These are phyloP conservation scores for Clathrospora elynae DNA, from an alignment of 2,329 filamentous ascomycete genomes.

Conservation along the genomic window DNA sequence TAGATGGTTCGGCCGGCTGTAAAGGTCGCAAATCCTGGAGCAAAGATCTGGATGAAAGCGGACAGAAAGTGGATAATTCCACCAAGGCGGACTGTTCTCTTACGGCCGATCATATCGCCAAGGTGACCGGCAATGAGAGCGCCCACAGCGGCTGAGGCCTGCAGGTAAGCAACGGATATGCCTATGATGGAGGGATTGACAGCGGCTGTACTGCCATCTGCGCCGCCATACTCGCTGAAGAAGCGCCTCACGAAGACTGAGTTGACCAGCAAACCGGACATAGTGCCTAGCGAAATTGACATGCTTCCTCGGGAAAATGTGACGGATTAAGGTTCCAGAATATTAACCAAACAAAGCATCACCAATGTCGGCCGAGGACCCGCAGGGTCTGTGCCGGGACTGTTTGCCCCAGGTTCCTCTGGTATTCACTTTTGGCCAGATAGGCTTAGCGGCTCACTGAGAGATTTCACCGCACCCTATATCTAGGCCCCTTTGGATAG, in stretches of 20 bases:
- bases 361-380: no score
- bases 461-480: no score
- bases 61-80: conserved; percentile 48
- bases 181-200: conserved; percentile 50
- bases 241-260: conserved; percentile 50
- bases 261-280: conserved; percentile 50
- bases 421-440: no score
- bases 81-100: conserved; percentile 46
- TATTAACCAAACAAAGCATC: conserved; percentile 53
- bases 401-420: no score
- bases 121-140: conserved; percentile 45
- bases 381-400: no score
- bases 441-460: no score
- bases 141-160: conserved; percentile 46
- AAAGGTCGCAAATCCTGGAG: conserved; percentile 43
- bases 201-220: conserved; percentile 37
- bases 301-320: conserved; percentile 1
- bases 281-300: conserved; percentile 43
- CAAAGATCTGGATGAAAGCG: conserved; percentile 48
- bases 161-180: conserved; percentile 47
- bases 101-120: conserved; percentile 47
- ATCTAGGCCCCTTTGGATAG: no score
- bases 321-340: conserved; percentile 35
- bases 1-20: conserved; percentile 45
- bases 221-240: conserved; percentile 48